phyloP scores from a whole-genome alignment of 768 basidiomycete genomes.

The Lentinus brumalis region DNA sequence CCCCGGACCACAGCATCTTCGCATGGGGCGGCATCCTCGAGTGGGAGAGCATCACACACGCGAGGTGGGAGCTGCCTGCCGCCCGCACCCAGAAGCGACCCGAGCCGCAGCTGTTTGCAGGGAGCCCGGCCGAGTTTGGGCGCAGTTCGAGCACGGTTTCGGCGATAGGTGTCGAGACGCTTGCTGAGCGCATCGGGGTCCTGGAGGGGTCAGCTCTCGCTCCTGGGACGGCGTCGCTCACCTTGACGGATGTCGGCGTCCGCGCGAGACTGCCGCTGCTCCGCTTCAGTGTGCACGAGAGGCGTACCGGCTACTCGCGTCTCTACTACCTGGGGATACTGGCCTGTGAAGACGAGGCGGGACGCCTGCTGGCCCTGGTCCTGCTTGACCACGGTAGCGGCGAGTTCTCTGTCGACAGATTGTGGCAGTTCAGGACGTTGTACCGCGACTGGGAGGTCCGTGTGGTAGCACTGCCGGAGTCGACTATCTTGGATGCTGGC shows the following conservation, averaged over 20 bases:
- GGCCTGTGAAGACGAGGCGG: background rate
- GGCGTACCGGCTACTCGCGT: background rate
- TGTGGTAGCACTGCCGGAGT: background rate
- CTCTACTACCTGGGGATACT: background rate
- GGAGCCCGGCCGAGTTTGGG: background rate
- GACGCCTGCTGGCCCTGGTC: background rate
- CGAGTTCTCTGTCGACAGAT: background rate
- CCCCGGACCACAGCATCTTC: conserved; percentile 12
- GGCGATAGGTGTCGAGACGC: background rate
- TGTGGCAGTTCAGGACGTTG: background rate
- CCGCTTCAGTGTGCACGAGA: background rate
- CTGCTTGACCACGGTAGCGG: background rate
- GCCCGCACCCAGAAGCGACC: background rate
- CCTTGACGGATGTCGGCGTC: background rate
- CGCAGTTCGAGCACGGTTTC: background rate
- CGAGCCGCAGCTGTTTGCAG: background rate
- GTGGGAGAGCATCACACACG: background rate
- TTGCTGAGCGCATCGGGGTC: background rate
- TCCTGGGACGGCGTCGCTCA: background rate
- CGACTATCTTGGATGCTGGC: background rate
- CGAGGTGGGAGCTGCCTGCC: background rate
- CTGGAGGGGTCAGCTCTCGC: background rate
- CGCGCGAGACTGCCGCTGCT: background rate
- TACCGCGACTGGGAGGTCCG: background rate
- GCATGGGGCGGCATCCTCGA: conserved; percentile 10